phyloP scores from a whole-genome alignment of 2,329 filamentous ascomycete genomes.

The Aspergillus intermedius region DNA sequence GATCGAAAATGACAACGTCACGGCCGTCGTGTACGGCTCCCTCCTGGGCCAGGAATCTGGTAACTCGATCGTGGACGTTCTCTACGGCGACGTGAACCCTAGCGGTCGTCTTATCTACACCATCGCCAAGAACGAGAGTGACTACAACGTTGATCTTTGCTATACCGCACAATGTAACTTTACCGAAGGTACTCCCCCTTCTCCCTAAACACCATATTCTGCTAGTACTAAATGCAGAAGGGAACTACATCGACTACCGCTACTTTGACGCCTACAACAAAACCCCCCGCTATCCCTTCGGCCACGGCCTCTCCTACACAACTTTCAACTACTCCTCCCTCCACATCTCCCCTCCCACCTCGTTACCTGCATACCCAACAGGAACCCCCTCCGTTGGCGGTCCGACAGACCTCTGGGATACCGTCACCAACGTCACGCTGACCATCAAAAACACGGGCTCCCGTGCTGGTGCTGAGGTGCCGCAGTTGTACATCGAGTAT shows the following conservation, averaged over 20 bases:
- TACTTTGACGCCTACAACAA: conserved; percentile 47
- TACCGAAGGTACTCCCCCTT: conserved; percentile 25
- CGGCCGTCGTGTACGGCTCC: conserved; percentile 58
- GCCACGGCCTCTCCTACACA: conserved; percentile 52
- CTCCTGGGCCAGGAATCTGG: conserved; percentile 53
- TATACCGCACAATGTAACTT: conserved; percentile 33
- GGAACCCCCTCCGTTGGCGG: conserved; percentile 33
- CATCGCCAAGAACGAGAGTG: conserved; percentile 47
- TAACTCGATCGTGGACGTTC: conserved; percentile 40
- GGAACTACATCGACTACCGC: conserved; percentile 50
- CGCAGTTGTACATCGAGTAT: conserved; percentile 52
- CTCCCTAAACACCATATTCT: neutral
- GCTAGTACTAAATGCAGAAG: conserved; percentile 10
- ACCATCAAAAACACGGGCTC: conserved; percentile 47
- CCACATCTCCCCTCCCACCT: conserved; percentile 16
- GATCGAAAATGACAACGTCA: conserved; percentile 59
- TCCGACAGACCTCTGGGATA: conserved; percentile 50
- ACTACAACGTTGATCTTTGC: conserved; percentile 36
- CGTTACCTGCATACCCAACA: conserved; percentile 43
- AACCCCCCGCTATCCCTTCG: conserved; percentile 50
- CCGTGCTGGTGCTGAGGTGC: conserved; percentile 43
- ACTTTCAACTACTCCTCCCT: conserved; percentile 46
- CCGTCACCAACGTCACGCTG: conserved; percentile 42
- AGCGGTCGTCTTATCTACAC: conserved; percentile 59
- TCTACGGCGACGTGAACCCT: conserved; percentile 40